These are phyloP conservation scores for Podaxis sp. DNA, from an alignment of 768 basidiomycete species.

Conservation along the genomic window DNA sequence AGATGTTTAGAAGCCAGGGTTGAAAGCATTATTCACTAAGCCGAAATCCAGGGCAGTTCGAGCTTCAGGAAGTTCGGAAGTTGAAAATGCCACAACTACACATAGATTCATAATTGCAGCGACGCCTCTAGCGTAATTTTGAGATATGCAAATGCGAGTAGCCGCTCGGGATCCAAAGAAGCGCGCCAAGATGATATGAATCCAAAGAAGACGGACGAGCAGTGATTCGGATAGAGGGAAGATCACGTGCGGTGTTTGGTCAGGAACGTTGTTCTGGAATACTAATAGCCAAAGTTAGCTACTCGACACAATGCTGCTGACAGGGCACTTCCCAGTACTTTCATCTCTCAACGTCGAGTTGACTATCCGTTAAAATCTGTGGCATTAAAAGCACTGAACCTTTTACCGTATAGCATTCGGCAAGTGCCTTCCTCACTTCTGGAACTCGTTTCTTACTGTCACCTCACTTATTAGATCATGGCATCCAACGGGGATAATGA, in stretches of 20 bases:
- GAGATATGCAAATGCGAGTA: neutral
- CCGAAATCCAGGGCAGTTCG: neutral
- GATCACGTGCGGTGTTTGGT: conserved; percentile 11
- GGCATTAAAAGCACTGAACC: neutral
- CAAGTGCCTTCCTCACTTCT: neutral
- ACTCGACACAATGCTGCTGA: conserved; percentile 14
- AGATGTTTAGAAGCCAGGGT: neutral
- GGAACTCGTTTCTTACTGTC: neutral
- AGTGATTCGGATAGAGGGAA: neutral
- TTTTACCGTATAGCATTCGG: too few relatives aligned
- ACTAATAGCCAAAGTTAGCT: conserved; percentile 7
- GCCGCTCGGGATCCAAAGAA: neutral
- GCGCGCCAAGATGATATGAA: neutral
- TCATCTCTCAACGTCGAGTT: neutral
- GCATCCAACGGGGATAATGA: conserved; percentile 21
- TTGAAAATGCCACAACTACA: neutral
- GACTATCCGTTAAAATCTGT: conserved; percentile 4
- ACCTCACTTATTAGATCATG: conserved; percentile 24
- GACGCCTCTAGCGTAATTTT: neutral
- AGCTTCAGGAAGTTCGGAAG: neutral
- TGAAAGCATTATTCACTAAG: neutral
- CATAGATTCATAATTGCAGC: neutral
- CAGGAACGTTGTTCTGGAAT: conserved; percentile 9
- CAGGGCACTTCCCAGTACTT: conserved; percentile 5
- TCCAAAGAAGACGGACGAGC: neutral